These are phyloP conservation scores for Salix caprea DNA, from an alignment of 345 rosid species.

Conservation along the genomic window DNA sequence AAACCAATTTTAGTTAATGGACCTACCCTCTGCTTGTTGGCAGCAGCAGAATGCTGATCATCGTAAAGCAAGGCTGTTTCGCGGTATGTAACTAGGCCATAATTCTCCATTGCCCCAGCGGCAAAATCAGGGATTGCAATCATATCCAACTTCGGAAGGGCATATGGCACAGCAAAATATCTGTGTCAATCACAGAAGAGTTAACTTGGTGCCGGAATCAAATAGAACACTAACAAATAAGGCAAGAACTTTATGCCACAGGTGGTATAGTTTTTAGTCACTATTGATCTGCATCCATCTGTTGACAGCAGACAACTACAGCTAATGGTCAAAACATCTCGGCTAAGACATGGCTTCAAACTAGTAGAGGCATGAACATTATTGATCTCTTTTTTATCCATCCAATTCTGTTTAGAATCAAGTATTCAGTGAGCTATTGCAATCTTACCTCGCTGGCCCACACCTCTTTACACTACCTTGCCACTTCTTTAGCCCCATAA, in stretches of 20 bases:
- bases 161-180: conserved; percentile 81
- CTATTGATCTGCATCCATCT: not conserved
- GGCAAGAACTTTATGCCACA: not conserved
- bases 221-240: not conserved
- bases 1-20: conserved; percentile 1
- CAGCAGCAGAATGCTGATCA: conserved; percentile 91
- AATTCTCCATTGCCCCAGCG: conserved; percentile 99
- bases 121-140: conserved; percentile 97
- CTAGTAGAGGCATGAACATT: too few relatives aligned
- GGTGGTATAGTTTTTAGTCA: not conserved
- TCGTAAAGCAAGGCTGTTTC: conserved; percentile 91
- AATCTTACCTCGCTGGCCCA: too few relatives aligned
- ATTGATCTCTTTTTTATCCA: too few relatives aligned
- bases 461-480: not conserved
- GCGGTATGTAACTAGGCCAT: conserved; percentile 91
- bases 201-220: conserved; percentile 8
- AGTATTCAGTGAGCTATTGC: too few relatives aligned
- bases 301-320: conserved; percentile 3
- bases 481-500: not conserved
- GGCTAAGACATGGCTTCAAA: too few relatives aligned
- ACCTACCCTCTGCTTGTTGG: conserved; percentile 87
- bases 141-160: conserved; percentile 96
- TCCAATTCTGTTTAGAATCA: too few relatives aligned
- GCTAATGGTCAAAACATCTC: not conserved
- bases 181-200: conserved; percentile 30